These are phyloP conservation scores for Trichoderma simmonsii DNA, from an alignment of 2,329 filamentous ascomycete genomes.

Conservation along the genomic window DNA sequence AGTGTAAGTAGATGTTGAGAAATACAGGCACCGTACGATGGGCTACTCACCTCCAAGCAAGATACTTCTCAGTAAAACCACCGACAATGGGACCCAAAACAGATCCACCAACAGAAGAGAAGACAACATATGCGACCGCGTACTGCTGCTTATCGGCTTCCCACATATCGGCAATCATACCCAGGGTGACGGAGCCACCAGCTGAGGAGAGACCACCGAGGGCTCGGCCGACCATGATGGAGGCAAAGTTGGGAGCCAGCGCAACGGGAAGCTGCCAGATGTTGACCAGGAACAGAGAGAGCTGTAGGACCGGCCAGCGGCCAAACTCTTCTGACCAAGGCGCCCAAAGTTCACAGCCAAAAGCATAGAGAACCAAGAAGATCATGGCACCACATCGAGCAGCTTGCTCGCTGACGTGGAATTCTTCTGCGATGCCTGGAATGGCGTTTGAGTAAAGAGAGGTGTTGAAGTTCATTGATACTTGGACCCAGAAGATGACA, in stretches of 20 bases:
- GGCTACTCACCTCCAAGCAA: constrained; percentile 59
- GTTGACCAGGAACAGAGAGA: constrained; percentile 72
- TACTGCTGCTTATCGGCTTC: constrained; percentile 70
- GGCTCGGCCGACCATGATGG: constrained; percentile 66
- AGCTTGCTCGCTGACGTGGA: constrained; percentile 63
- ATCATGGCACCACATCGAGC: constrained; percentile 73
- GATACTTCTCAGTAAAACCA: constrained; percentile 66
- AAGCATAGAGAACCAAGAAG: constrained; percentile 76
- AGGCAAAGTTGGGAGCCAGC: constrained; percentile 68
- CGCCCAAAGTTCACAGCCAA: constrained; percentile 85
- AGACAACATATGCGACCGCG: constrained; percentile 72
- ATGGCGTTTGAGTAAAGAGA: constrained; percentile 70
- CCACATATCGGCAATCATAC: constrained; percentile 74
- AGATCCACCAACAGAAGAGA: constrained; percentile 75
- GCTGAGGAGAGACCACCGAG: constrained; percentile 69
- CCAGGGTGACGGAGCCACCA: constrained; percentile 69
- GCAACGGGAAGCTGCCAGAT: constrained; percentile 72
- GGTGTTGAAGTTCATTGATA: constrained; percentile 78
- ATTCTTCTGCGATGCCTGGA: constrained; percentile 63
- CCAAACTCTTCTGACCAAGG: constrained; percentile 85
- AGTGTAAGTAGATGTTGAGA: constrained; percentile 17
- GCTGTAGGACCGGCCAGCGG: constrained; percentile 71
- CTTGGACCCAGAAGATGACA: constrained; percentile 71
- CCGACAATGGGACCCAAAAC: constrained; percentile 76
- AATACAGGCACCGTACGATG: background rate